Percentiles rank a stretch among this genome's conserved stretches.
Conservation (phyloP, 2,329 filamentous ascomycete genomes). For the Claviceps digitariae region DNA sequence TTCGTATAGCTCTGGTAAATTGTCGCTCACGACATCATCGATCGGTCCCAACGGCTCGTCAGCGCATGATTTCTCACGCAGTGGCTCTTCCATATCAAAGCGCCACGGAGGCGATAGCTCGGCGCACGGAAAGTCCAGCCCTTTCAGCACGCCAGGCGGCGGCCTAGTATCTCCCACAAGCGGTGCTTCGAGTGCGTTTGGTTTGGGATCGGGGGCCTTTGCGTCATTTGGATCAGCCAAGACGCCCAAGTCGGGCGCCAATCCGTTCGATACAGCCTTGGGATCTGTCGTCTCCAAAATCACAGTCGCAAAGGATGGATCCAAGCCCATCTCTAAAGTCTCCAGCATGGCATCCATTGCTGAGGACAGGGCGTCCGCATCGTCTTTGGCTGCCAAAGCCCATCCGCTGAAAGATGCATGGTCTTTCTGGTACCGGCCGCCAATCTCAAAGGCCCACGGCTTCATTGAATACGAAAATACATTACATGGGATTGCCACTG, state of each 20-base stretch:
- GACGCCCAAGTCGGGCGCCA: slow-evolving; percentile 73
- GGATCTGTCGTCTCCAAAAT: slow-evolving; percentile 25
- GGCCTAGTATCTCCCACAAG: slow-evolving; percentile 28
- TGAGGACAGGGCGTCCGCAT: slow-evolving; percentile 22
- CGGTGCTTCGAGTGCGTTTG: slow-evolving; percentile 77
- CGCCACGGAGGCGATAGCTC: slow-evolving; percentile 58
- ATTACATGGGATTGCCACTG: slow-evolving; percentile 69
- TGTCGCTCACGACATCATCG: slow-evolving; percentile 70
- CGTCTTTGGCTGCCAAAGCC: slow-evolving; percentile 28
- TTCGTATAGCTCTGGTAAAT: slow-evolving; percentile 64
- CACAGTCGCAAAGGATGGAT: slow-evolving; percentile 17
- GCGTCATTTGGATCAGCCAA: slow-evolving; percentile 74
- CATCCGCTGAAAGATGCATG: slow-evolving; percentile 67
- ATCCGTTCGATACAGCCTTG: slow-evolving; percentile 65
- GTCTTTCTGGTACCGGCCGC: slow-evolving; percentile 95
- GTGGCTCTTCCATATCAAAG: slow-evolving; percentile 46
- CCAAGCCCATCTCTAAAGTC: slow-evolving; percentile 16
- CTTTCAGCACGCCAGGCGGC: slow-evolving; percentile 63
- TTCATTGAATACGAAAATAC: slow-evolving; percentile 93
- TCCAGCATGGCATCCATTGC: slow-evolving; percentile 32
- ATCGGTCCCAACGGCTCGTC: slow-evolving; percentile 36
- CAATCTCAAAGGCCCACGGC: slow-evolving; percentile 85
- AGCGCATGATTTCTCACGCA: slow-evolving; percentile 46
- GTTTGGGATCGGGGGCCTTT: slow-evolving; percentile 87
- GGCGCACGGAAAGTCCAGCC: slow-evolving; percentile 64